Evolutionary conservation across 2,329 filamentous ascomycete species (phyloP).

Genomic region (Metarhizium robertsii): DNA sequence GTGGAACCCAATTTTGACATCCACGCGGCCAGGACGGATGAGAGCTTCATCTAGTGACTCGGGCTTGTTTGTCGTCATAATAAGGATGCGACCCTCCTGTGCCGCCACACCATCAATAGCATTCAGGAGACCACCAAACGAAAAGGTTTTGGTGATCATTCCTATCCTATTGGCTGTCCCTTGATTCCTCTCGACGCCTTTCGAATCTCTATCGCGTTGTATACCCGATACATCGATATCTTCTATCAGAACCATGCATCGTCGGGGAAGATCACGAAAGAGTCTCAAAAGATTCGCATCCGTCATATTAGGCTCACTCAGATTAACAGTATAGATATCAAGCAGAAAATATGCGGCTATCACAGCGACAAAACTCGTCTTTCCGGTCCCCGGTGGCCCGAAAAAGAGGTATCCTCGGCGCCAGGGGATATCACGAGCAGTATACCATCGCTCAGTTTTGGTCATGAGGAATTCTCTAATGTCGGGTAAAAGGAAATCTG

Average conservation of each 20-base stretch:
- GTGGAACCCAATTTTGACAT: slow-evolving; percentile 57
- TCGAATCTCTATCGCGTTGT: slow-evolving; percentile 24
- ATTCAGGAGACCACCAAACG: slow-evolving; percentile 71
- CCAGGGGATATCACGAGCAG: slow-evolving; percentile 65
- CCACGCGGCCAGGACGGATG: slow-evolving; percentile 64
- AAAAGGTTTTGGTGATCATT: slow-evolving; percentile 39
- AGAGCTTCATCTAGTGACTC: slow-evolving; percentile 65
- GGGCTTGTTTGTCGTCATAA: slow-evolving; percentile 76
- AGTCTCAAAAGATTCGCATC: slow-evolving; percentile 52
- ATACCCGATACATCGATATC: slow-evolving; percentile 61
- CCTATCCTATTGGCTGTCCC: no score
- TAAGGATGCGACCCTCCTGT: slow-evolving; percentile 67
- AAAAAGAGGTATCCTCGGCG: slow-evolving; percentile 70
- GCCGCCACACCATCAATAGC: slow-evolving; percentile 75
- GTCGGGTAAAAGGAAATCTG: slow-evolving; percentile 56
- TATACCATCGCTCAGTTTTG: slow-evolving; percentile 62
- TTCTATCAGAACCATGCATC: slow-evolving; percentile 58
- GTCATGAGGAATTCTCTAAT: slow-evolving; percentile 73
- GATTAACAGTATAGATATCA: slow-evolving; percentile 53
- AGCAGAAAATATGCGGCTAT: slow-evolving; percentile 57
- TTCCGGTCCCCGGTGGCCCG: slow-evolving; percentile 66
- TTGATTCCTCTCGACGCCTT: no score
- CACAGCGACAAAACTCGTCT: slow-evolving; percentile 58
- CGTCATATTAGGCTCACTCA: slow-evolving; percentile 47
- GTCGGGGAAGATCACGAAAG: slow-evolving; percentile 50